Conservation (phyloP, 2,329 filamentous ascomycete species). For the Colletotrichum sp. region DNA sequence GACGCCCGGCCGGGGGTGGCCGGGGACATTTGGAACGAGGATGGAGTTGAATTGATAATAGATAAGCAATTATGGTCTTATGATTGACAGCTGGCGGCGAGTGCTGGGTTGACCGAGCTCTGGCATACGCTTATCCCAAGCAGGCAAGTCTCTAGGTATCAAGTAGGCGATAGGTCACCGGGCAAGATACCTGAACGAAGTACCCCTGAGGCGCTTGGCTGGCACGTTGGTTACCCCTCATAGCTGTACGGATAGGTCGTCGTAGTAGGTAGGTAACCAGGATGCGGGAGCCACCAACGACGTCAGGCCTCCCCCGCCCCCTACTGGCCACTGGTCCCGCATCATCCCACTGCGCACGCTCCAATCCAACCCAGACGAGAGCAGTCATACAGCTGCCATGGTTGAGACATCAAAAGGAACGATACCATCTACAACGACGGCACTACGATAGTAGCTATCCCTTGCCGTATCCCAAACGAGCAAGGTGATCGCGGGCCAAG, state of each 20-base stretch:
- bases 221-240: background rate
- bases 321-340: background rate
- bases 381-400: background rate
- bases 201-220: background rate
- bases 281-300: background rate
- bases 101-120: background rate
- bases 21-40: background rate
- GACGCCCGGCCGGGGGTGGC: background rate
- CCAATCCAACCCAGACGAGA: background rate
- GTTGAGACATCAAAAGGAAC: background rate
- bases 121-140: background rate
- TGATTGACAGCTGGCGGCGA: background rate
- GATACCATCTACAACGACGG: background rate
- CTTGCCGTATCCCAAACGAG: background rate
- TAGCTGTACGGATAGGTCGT: background rate
- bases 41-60: background rate
- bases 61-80: background rate
- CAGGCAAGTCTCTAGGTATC: background rate
- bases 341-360: background rate
- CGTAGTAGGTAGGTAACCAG: background rate
- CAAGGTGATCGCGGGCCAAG: background rate
- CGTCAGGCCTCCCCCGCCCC: background rate
- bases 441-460: background rate
- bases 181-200: background rate
- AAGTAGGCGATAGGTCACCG: background rate